phyloP scores from a whole-genome alignment of 164 flowering plant species.

The Piper betle region DNA sequence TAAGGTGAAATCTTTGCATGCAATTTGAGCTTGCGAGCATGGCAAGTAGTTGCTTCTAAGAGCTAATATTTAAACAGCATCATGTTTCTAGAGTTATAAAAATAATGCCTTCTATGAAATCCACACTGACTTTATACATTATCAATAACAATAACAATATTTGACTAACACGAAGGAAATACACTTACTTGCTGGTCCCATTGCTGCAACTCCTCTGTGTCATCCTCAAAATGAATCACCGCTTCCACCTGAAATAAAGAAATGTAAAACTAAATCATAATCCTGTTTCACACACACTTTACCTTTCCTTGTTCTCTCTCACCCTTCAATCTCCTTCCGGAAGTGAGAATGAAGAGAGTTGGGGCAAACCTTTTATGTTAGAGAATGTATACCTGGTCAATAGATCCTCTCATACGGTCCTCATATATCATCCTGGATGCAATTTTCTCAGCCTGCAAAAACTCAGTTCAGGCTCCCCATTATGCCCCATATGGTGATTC shows the following conservation, averaged over 20 bases:
- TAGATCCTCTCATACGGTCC: conserved; percentile 97
- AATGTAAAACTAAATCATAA: background rate
- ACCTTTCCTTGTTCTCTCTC: background rate
- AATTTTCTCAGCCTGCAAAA: conserved; percentile 90
- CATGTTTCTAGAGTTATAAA: background rate
- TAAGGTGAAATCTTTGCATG: background rate
- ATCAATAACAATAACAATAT: background rate
- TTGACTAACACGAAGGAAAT: background rate
- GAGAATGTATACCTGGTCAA: conserved; percentile 71
- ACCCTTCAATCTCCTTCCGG: background rate
- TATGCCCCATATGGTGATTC: background rate
- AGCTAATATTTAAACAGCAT: background rate
- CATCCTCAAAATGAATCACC: conserved; percentile 97
- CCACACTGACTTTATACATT: background rate
- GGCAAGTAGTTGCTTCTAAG: background rate
- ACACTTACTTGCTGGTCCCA: conserved; percentile 92
- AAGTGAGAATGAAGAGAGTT: background rate
- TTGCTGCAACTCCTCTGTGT: conserved; percentile 86
- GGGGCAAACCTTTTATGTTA: background rate
- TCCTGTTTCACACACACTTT: background rate
- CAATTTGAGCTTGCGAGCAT: background rate
- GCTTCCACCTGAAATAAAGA: conserved; percentile 63
- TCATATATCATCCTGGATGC: conserved; percentile 94
- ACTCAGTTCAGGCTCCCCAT: background rate
- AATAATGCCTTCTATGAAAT: background rate